These are phyloP conservation scores for Spatholobus suberectus DNA, from an alignment of 306 rosid species.

Conservation along the genomic window DNA sequence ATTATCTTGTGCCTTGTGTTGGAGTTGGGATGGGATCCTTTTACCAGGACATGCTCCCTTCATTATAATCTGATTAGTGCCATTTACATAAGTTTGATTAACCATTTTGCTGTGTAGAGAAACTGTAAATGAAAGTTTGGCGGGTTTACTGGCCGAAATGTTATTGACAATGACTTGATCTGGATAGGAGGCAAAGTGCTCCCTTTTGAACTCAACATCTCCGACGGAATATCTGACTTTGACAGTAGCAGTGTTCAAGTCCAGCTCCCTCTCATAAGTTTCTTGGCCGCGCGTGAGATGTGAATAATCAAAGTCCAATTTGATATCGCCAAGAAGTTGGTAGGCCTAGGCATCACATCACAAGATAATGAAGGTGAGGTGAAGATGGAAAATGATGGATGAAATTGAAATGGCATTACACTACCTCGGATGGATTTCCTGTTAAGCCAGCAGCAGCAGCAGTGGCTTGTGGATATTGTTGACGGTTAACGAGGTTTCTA, in stretches of 20 bases:
- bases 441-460: constrained; percentile 56
- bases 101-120: constrained; percentile 69
- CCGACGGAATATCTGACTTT: constrained; percentile 64
- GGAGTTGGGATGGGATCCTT: constrained; percentile 54
- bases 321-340: constrained; percentile 74
- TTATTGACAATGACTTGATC: constrained; percentile 69
- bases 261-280: constrained; percentile 67
- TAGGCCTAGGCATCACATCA: constrained; percentile 49
- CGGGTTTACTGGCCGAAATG: constrained; percentile 63
- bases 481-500: constrained; percentile 63
- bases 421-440: constrained; percentile 63
- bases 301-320: constrained; percentile 67
- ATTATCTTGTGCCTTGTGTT: neutral
- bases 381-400: neutral
- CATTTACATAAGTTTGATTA: constrained; percentile 51
- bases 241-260: constrained; percentile 72
- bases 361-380: neutral
- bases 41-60: constrained; percentile 65
- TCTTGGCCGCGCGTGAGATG: constrained; percentile 49
- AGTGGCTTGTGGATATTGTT: constrained; percentile 67
- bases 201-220: constrained; percentile 67
- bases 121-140: constrained; percentile 59
- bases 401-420: neutral
- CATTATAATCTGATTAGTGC: constrained; percentile 55
- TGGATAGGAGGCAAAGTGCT: constrained; percentile 71